These are phyloP conservation scores for Pseudogymnoascus sp. DNA, from an alignment of 2,329 filamentous ascomycete genomes.

Conservation along the genomic window DNA sequence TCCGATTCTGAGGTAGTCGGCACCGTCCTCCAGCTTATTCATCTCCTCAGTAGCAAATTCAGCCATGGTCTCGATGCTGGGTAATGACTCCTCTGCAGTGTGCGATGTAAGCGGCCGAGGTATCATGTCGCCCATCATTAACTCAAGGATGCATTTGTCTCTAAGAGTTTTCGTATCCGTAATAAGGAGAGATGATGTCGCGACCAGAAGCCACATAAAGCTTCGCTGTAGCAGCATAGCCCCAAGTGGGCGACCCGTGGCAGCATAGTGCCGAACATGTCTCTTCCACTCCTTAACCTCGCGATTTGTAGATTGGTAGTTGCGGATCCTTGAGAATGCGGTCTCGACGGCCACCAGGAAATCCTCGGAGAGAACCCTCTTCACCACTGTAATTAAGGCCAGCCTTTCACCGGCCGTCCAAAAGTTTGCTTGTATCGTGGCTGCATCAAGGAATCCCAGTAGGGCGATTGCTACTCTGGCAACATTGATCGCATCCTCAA, in stretches of 20 bases:
- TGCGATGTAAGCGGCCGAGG: slow-evolving; percentile 36
- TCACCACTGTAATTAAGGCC: slow-evolving; percentile 63
- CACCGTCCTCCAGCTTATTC: slow-evolving; percentile 76
- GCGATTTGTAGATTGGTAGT: slow-evolving; percentile 59
- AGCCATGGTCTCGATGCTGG: slow-evolving; percentile 56
- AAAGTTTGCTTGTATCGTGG: slow-evolving; percentile 68
- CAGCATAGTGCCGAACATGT: slow-evolving; percentile 74
- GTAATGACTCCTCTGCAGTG: slow-evolving; percentile 43
- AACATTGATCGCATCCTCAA: slow-evolving; percentile 60
- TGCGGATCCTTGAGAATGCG: slow-evolving; percentile 82
- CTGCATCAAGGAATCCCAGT: slow-evolving; percentile 83
- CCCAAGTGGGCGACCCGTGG: slow-evolving; percentile 71
- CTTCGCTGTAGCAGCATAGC: slow-evolving; percentile 86
- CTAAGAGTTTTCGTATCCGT: slow-evolving; percentile 53
- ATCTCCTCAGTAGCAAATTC: slow-evolving; percentile 75
- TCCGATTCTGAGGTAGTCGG: slow-evolving; percentile 81
- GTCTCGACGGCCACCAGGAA: slow-evolving; percentile 85
- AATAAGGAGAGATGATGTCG: slow-evolving; percentile 67
- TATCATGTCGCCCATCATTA: slow-evolving; percentile 52
- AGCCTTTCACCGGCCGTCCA: slow-evolving; percentile 72
- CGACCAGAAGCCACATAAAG: slow-evolving; percentile 77
- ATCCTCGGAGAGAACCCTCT: slow-evolving; percentile 68
- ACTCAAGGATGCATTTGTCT: slow-evolving; percentile 61
- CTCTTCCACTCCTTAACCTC: slow-evolving; percentile 79
- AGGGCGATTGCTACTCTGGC: slow-evolving; percentile 76